phyloP scores from a whole-genome alignment of 495 filamentous ascomycete genomes.

The Penicillium diatomitis region DNA sequence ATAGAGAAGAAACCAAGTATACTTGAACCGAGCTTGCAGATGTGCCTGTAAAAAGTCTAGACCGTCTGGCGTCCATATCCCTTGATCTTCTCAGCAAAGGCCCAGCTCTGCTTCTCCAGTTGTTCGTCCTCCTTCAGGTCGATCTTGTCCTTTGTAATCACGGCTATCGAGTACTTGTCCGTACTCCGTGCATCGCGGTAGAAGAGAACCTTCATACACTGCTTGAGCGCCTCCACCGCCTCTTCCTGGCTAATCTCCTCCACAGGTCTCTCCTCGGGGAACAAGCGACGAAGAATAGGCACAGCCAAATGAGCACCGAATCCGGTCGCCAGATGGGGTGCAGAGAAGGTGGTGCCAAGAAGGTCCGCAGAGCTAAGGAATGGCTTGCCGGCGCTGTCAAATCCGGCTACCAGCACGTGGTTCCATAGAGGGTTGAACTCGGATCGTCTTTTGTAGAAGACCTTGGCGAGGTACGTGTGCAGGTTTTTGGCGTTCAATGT shows the following conservation, averaged over 20 bases:
- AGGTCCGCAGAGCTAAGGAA: slow-evolving; percentile 88
- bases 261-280: slow-evolving; percentile 70
- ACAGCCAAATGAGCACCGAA: slow-evolving; percentile 90
- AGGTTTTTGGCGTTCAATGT: slow-evolving; percentile 82
- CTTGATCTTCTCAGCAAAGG: slow-evolving; percentile 80
- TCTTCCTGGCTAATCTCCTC: slow-evolving; percentile 62
- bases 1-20: background rate
- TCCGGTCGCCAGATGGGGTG: slow-evolving; percentile 82
- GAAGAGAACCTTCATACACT: slow-evolving; percentile 97
- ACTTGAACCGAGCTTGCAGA: background rate
- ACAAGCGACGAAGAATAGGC: slow-evolving; percentile 74
- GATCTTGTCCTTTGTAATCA: slow-evolving; percentile 72
- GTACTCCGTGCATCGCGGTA: slow-evolving; percentile 92
- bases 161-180: slow-evolving; percentile 83
- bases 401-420: slow-evolving; percentile 77
- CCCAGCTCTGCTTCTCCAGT: slow-evolving; percentile 84
- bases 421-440: slow-evolving; percentile 99
- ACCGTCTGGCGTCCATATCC: slow-evolving; percentile 64
- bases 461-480: slow-evolving; percentile 89
- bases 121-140: slow-evolving; percentile 74
- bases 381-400: slow-evolving; percentile 69
- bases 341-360: slow-evolving; percentile 81
- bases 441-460: slow-evolving; percentile 87
- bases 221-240: slow-evolving; percentile 69
- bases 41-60: slow-evolving; percentile 20